Conservation (phyloP, 257 asterid genomes). For the Scutellaria barbata region DNA sequence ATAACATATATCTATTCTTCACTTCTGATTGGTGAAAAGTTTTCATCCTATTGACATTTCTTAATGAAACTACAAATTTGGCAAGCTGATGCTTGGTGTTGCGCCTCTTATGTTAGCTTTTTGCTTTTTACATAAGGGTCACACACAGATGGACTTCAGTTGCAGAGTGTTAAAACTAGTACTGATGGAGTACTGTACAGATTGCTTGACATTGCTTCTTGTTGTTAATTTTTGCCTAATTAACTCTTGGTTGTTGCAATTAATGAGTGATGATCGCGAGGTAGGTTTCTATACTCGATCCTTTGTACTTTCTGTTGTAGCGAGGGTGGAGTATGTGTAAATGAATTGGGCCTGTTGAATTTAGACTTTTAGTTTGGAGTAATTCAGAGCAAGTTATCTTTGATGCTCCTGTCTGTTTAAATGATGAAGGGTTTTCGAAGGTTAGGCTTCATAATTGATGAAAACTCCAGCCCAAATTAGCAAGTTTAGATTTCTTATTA, state of each 20-base stretch:
- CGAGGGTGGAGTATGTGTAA: not conserved
- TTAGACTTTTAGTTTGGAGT: constrained; percentile 18
- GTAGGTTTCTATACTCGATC: not conserved
- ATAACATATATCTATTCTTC: not conserved
- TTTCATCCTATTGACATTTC: not conserved
- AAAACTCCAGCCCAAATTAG: not conserved
- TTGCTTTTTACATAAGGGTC: not conserved
- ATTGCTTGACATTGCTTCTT: constrained; percentile 1
- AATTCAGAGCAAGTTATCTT: not conserved
- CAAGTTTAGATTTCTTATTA: not conserved
- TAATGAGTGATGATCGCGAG: not conserved
- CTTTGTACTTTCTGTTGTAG: not conserved
- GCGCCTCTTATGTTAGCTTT: constrained; percentile 2
- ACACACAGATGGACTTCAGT: not conserved
- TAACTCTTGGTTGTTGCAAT: not conserved
- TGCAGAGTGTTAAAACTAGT: constrained; percentile 14
- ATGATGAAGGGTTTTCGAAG: not conserved
- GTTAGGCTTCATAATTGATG: not conserved
- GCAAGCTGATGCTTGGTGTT: constrained; percentile 15
- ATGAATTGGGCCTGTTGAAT: constrained; percentile 17
- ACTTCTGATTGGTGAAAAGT: not conserved
- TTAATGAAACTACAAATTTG: not conserved
- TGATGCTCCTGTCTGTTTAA: not conserved
- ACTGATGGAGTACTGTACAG: not conserved
- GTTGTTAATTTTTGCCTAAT: not conserved